A percentile compares a stretch with the other conserved stretches of the same genome.
Conservation (phyloP, 257 asterid species). For the Linaria vulgaris region DNA sequence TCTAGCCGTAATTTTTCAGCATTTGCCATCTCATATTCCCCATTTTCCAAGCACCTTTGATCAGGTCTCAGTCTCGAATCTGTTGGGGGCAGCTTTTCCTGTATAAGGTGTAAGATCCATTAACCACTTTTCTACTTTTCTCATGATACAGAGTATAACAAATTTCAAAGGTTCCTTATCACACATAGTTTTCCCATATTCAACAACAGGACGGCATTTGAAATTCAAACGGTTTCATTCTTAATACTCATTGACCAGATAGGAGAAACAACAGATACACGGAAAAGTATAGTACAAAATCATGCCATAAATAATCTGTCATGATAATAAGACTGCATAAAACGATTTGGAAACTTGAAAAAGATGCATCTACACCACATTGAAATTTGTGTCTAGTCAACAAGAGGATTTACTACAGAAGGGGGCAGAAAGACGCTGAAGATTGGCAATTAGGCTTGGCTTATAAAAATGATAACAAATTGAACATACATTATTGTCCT, state of each 20-base stretch:
- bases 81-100: conserved; percentile 94
- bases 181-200: neutral
- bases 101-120: conserved; percentile 24
- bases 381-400: neutral
- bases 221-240: neutral
- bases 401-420: neutral
- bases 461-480: neutral
- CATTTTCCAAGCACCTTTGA: conserved; percentile 92
- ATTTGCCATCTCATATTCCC: conserved; percentile 81
- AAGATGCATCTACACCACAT: neutral
- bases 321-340: too few species aligned
- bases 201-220: neutral
- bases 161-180: neutral
- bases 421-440: neutral
- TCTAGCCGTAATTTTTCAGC: conserved; percentile 79
- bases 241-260: neutral
- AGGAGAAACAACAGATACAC: too few species aligned
- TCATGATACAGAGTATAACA: neutral
- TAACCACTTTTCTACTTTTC: neutral
- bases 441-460: conserved; percentile 6
- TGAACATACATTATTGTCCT: too few species aligned
- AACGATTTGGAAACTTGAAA: too few species aligned
- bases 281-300: too few species aligned
- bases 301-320: too few species aligned
- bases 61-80: conserved; percentile 98